Base-by-base conservation (phyloP, 1,284 basidiomycete species). In the Ceratobasidium sp. region DNA sequence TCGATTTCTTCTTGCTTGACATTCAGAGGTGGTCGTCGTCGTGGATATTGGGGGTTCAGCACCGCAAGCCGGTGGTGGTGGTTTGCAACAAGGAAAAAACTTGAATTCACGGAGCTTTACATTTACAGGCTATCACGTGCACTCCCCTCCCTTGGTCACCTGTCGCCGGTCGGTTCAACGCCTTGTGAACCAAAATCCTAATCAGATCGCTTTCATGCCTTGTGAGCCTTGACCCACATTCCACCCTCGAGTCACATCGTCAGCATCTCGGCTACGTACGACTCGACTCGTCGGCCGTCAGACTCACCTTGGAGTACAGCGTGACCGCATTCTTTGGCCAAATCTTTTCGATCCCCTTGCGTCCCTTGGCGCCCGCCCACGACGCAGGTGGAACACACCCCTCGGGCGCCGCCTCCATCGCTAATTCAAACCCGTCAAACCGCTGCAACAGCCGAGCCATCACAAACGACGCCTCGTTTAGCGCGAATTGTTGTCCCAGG, bases 391-490 rank as follows among this genome's bases (percentile, higher is more conserved):
- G 78, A 9, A 76, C 29, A 51, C 40, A 57, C 17, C 54, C 68
- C 15, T 67, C 52, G 8, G 78, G 77, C n/a, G 74, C 78, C 25
- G 77, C 78, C 52, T 78, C 77, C 69, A 73, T 73, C 46, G 77
- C 76, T 1, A 78, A 32, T 0, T 69, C 49, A 61, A 79, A 78
- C 13, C 25, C 13, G 7, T 77, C 77, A 46, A 78, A 76, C 57
- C 43, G 44, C 51, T 78, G 77, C 5, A 76, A 46, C 19, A 78
- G 34, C 43, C 76, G 32, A 2, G 56, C 37, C 9, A 78, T 9
- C 5, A 78, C 77, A 61, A 76, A 78, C 13, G 66, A 65, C 44
- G 76, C 75, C 37, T 77, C 66, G 62, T 77, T 77, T 7, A 69
- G 66, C 54, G 78, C 78, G 46, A 77, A 79, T 22, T 73, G 56